Conservation (phyloP, 495 filamentous ascomycete species). For the Hypoxylon fuscum region DNA sequence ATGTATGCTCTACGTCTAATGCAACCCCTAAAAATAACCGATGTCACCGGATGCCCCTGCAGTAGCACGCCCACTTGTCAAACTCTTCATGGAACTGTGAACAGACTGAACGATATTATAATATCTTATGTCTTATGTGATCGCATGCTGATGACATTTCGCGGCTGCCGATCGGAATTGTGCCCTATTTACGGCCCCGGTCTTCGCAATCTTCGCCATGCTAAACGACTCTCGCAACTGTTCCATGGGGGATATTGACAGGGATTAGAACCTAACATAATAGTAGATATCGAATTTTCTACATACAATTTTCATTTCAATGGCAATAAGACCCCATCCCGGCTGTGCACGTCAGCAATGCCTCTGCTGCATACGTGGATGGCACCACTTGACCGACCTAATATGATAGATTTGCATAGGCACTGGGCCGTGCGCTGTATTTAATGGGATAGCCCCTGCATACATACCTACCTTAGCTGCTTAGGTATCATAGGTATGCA, state of each 20-base stretch:
- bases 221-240: background rate
- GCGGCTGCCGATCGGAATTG: slow-evolving; percentile 19
- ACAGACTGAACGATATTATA: background rate
- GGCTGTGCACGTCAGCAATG: slow-evolving; percentile 18
- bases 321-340: background rate
- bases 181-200: too few relatives aligned
- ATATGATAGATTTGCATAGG: too few relatives aligned
- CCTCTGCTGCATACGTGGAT: slow-evolving; percentile 17
- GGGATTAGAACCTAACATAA: too few relatives aligned
- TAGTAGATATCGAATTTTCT: background rate
- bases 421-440: too few relatives aligned
- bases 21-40: slow-evolving; percentile 19
- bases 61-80: slow-evolving; percentile 10
- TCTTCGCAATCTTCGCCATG: slow-evolving; percentile 1
- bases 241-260: slow-evolving; percentile 3
- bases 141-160: background rate
- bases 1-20: background rate
- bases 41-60: slow-evolving; percentile 11
- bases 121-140: slow-evolving; percentile 2
- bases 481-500: too few relatives aligned
- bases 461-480: too few relatives aligned
- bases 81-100: background rate
- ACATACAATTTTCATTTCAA: background rate
- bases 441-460: too few relatives aligned
- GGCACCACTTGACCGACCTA: too few relatives aligned